Evolutionary conservation across 1,284 basidiomycete species (phyloP).

Genomic region (Moesziomyces globuligerus): DNA sequence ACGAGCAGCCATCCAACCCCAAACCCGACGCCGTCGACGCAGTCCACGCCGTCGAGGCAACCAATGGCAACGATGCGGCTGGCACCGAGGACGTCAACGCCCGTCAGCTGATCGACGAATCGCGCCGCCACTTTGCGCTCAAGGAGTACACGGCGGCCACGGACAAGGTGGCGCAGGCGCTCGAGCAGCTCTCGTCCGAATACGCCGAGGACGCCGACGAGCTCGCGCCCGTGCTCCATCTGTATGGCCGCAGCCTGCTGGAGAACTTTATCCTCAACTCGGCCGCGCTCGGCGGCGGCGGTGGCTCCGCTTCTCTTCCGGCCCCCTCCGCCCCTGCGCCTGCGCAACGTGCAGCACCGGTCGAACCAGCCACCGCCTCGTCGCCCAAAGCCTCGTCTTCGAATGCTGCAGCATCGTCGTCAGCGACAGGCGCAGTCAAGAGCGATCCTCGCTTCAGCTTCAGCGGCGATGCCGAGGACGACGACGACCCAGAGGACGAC

Average conservation of each 20-base stretch:
- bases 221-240: conserved; percentile 61
- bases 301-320: conserved; percentile 41
- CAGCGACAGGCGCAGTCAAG: conserved; percentile 15
- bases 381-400: conserved; percentile 5
- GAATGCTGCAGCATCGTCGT: conserved; percentile 24
- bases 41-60: not conserved
- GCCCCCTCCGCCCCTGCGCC: conserved; percentile 15
- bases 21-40: conserved; percentile 4
- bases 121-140: conserved; percentile 56
- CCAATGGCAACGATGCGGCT: too few species aligned
- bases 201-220: conserved; percentile 57
- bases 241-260: conserved; percentile 61
- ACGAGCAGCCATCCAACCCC: conserved; percentile 38
- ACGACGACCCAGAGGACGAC: conserved; percentile 55
- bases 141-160: conserved; percentile 54
- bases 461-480: conserved; percentile 58
- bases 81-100: too few species aligned
- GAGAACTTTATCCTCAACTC: conserved; percentile 62
- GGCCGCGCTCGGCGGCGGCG: conserved; percentile 59
- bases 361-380: not conserved
- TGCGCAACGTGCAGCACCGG: too few species aligned
- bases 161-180: conserved; percentile 52
- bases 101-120: conserved; percentile 54
- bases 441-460: conserved; percentile 58
- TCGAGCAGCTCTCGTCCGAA: conserved; percentile 49